Base-by-base conservation (phyloP, 2,329 filamentous ascomycete genomes). In the Tolypocladium sp. region DNA sequence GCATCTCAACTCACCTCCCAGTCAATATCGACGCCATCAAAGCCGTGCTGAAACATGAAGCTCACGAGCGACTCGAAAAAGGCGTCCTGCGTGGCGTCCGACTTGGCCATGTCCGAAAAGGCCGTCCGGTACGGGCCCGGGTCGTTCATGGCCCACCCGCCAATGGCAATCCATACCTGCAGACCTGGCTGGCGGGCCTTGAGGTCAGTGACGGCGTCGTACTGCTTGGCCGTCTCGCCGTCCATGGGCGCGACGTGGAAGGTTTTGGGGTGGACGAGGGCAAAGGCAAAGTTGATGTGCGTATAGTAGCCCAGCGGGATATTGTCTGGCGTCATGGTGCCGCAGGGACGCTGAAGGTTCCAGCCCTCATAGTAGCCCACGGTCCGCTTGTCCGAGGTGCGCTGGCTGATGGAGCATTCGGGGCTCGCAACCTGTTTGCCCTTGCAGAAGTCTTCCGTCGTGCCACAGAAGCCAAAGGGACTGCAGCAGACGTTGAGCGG, bases 401-500 rank as follows among this genome's bases (percentile, higher is more conserved):
- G 20, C 41, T 42, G 20, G 5, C 41, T 17, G n/a, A 17, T 17
- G 9, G 41, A 20, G n/a, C 41, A 42, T 42, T 42, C 15, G 4
- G 41, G 41, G 4, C 15, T n/a, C 20, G 41, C 15, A n/a, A 42
- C 20, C 4, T 5, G 20, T 17, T 42, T 42, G 41, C 41, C 41
- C 5, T 17, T 17, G 41, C 41, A 42, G 20, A 42, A 42, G 41
- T 42, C 41, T 10, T 17, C 41, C 5, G 41, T n/a, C n/a, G 41
- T 42, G 6, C 41, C 41, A 17, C 41, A 42, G 41, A 42, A 42
- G 15, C 41, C 41, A n/a, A 42, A 42, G 15, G 20, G 20, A 20
- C 41, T 42, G n/a, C 41, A 75, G 63, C 73, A 76, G 12, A 74
- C 73, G 57, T 76, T 74, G 27, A 76, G 66, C 2, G 73, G 73